Base-by-base conservation (phyloP, 2,329 filamentous ascomycete species). In the Apiospora saccharicola region DNA sequence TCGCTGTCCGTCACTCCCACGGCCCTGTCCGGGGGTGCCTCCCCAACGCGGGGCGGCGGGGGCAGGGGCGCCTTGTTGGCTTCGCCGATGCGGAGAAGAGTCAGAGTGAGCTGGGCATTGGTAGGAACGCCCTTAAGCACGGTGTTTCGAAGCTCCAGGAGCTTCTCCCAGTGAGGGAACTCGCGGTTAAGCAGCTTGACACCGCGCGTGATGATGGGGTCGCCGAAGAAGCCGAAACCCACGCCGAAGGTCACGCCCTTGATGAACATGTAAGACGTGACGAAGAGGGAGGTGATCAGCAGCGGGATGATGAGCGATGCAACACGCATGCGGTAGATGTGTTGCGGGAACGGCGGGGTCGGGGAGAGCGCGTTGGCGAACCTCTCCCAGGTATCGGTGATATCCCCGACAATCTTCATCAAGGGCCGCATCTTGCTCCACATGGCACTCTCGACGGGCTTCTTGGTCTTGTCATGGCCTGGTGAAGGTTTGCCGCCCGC, bases 51-150 rank as follows among this genome's bases (percentile, higher is more conserved):
- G 0, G 86, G 86, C 0, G 87, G 87, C 0, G 89, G 91, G 0
- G 94, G 93, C 0, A 97, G 82, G 0, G 94, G 94, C 0, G 93
- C 91, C 75, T 93, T 93, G 82, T 95, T 95, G 14, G 89, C 90
- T 82, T 97, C 94, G 53, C 94, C 94, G 43, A 96, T 90, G 6
- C 94, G 92, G 14, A 97, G 89, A 1, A 97, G 86, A 0, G 94
- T 97, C 41, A 97, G 84, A 0, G 94, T 91, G 24, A 97, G 88
- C 78, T 97, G 94, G 4, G 94, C 93, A 79, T 97, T 96, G 1
- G 94, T 97, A 0, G 94, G 94, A 0, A 96, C 91, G 2, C 94
- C 93, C 78, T 93, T 94, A 69, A 97, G 89, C 1, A 96, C 80
- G 0, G 92, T 94, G 76, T 94, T 94, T 73, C 92, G 88, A 14